These are phyloP conservation scores for Yarrowia galli DNA, from an alignment of 1,139 yeast species.

Conservation along the genomic window DNA sequence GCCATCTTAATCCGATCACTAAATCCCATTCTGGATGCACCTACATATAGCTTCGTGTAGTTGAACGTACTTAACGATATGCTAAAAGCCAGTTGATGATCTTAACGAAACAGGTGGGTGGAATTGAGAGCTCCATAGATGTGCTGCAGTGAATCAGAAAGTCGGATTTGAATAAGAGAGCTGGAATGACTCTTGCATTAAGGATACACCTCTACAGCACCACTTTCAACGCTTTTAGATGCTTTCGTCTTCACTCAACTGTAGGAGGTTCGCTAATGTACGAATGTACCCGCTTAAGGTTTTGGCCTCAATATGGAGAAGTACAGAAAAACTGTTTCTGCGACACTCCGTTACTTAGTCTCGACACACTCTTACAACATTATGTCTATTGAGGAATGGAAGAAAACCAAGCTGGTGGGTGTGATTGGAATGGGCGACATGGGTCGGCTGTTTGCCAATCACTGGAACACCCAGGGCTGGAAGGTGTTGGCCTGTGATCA, in stretches of 20 bases:
- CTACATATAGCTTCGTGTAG: not conserved
- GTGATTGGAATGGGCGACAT: slow-evolving; percentile 96
- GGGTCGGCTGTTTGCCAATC: slow-evolving; percentile 86
- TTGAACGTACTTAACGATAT: not conserved
- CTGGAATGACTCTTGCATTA: not conserved
- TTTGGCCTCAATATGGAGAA: slow-evolving; percentile 11
- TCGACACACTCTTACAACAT: not conserved
- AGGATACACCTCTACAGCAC: not conserved
- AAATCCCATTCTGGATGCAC: not conserved
- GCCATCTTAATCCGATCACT: not conserved
- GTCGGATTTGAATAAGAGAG: not conserved
- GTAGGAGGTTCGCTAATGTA: not conserved
- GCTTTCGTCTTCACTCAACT: not conserved
- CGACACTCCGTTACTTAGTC: not conserved
- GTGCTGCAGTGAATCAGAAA: not conserved
- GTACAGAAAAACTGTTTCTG: not conserved
- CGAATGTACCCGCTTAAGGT: not conserved
- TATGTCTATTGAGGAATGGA: slow-evolving; percentile 48
- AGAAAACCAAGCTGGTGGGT: slow-evolving; percentile 67
- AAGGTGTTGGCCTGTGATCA: slow-evolving; percentile 88
- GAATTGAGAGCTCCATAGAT: not conserved
- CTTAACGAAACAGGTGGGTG: not conserved
- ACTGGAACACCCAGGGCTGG: slow-evolving; percentile 88
- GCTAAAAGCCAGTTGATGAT: not conserved
- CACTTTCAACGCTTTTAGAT: not conserved